These are phyloP conservation scores for Oryza longistaminata DNA, from an alignment of 176 grass and related monocot genomes.

Conservation along the genomic window DNA sequence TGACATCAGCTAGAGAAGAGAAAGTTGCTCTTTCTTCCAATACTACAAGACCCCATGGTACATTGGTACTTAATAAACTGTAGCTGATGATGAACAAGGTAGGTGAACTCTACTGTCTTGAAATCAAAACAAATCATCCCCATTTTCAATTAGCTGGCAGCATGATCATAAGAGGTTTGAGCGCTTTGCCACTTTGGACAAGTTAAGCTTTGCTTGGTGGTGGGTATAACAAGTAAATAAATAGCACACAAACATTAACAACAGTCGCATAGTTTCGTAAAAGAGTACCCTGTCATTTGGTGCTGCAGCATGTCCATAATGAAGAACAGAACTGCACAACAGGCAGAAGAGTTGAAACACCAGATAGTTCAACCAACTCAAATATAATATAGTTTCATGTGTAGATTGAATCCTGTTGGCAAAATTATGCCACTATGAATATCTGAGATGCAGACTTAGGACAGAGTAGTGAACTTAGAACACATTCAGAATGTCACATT, in stretches of 20 bases:
- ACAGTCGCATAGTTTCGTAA: constrained; percentile 31
- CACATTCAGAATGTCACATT: neutral
- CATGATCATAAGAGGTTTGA: constrained; percentile 2
- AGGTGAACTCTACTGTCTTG: neutral
- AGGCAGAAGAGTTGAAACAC: constrained; percentile 39
- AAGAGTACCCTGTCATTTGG: constrained; percentile 86
- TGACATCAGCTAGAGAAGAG: neutral
- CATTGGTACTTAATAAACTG: constrained; percentile 9
- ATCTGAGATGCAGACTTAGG: neutral
- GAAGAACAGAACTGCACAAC: constrained; percentile 85
- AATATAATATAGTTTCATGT: constrained; percentile 16
- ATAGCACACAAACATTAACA: constrained; percentile 12
- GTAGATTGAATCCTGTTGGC: constrained; percentile 25
- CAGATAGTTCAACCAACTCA: constrained; percentile 27
- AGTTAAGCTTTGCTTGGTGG: constrained; percentile 19
- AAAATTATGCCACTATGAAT: neutral
- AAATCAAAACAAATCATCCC: constrained; percentile 15
- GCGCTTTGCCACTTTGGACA: neutral
- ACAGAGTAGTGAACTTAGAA: neutral
- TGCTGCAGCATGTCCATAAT: constrained; percentile 90
- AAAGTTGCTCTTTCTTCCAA: constrained; percentile 9
- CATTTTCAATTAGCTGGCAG: constrained; percentile 21
- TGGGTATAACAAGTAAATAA: constrained; percentile 17
- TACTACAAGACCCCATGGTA: neutral
- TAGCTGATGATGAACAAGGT: constrained; percentile 15